Conservation (phyloP, 805 yeast genomes). For the Lipomyces japonicus region DNA sequence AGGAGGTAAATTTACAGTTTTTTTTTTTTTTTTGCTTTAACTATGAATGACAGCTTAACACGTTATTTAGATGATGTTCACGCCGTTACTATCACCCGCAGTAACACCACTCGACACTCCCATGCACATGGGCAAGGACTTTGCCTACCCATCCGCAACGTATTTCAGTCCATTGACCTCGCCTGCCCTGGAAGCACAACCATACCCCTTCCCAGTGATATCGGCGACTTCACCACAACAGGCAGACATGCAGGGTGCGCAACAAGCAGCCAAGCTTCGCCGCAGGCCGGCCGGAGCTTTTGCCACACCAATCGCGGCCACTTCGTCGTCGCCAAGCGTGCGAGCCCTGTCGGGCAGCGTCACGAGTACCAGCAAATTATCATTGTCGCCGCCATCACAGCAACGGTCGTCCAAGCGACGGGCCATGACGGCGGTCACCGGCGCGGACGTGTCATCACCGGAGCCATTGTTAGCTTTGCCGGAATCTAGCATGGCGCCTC, state of each 20-base stretch:
- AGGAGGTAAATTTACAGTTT: slow-evolving; percentile 7
- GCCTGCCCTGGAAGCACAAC: slow-evolving; percentile 30
- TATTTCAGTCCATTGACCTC: slow-evolving; percentile 31
- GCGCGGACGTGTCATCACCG: slow-evolving; percentile 11
- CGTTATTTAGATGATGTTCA: slow-evolving; percentile 41
- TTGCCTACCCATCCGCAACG: slow-evolving; percentile 11
- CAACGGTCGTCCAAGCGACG: slow-evolving; percentile 24
- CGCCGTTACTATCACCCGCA: slow-evolving; percentile 75
- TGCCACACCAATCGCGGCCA: neutral
- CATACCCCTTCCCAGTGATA: slow-evolving; percentile 9
- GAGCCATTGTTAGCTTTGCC: slow-evolving; percentile 22
- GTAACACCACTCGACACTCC: slow-evolving; percentile 55
- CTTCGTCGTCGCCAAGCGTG: neutral
- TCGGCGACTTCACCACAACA: neutral
- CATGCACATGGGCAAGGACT: slow-evolving; percentile 14
- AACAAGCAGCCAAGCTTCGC: no score
- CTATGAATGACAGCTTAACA: neutral
- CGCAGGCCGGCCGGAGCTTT: slow-evolving; percentile 2
- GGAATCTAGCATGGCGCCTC: slow-evolving; percentile 25
- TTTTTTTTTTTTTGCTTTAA: no score
- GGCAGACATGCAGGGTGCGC: neutral
- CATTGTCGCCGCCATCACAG: no score
- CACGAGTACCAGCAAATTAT: no score
- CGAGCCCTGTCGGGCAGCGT: slow-evolving; percentile 14
- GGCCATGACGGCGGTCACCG: slow-evolving; percentile 18